Percentiles rank a stretch among this genome's conserved stretches.
Conservation (phyloP, 1,284 basidiomycete genomes). For the Pseudozyma sp. region DNA sequence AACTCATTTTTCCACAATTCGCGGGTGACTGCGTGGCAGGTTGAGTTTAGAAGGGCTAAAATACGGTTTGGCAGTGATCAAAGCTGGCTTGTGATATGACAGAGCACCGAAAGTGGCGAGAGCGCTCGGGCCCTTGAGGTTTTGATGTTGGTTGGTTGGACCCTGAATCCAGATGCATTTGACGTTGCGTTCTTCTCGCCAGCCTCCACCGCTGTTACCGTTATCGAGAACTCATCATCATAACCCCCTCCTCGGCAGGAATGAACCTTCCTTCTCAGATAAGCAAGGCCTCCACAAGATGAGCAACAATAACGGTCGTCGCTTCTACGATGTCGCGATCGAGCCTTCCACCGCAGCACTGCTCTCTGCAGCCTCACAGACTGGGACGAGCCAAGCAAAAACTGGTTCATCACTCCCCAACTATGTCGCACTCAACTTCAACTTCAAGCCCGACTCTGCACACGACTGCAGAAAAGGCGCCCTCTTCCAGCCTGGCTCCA, state of each 20-base stretch:
- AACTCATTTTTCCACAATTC: no score
- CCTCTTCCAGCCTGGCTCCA: constrained; percentile 16
- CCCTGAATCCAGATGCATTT: no score
- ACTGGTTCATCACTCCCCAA: constrained; percentile 9
- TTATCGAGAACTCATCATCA: neutral
- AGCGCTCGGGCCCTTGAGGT: no score
- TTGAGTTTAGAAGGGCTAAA: no score
- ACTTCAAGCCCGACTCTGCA: constrained; percentile 49
- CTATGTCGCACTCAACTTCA: constrained; percentile 41
- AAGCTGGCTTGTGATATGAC: no score
- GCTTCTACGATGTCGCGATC: constrained; percentile 24
- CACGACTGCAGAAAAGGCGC: constrained; percentile 35
- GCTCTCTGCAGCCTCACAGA: constrained; percentile 7
- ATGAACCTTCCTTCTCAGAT: neutral
- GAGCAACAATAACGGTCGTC: constrained; percentile 14
- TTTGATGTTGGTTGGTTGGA: no score
- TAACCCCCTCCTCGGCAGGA: no score
- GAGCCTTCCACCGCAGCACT: constrained; percentile 26
- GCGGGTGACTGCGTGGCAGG: no score
- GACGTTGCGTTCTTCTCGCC: no score
- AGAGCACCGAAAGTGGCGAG: no score
- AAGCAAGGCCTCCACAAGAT: neutral
- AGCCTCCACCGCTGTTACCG: neutral
- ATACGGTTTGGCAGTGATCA: no score
- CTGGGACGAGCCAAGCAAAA: neutral